phyloP scores from a whole-genome alignment of 2,329 filamentous ascomycete species.

The Trichophyton schoenleinii region DNA sequence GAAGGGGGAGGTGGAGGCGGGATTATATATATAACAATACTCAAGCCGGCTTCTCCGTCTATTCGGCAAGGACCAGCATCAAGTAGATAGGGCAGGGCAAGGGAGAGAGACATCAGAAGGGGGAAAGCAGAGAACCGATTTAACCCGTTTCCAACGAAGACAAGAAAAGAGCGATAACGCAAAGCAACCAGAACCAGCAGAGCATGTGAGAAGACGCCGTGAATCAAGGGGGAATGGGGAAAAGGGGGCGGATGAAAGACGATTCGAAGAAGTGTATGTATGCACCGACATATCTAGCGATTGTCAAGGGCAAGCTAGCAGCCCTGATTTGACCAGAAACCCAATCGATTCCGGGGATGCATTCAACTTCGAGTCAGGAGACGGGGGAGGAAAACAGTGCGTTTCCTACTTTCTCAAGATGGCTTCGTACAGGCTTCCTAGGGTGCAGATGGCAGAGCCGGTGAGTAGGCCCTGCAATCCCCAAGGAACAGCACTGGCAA shows the following conservation, averaged over 20 bases:
- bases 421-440: constrained; percentile 36
- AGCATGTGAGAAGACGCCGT: background rate
- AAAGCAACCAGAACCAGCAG: background rate
- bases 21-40: constrained; percentile 4
- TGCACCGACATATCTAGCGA: background rate
- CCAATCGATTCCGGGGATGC: background rate
- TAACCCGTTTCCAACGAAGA: background rate
- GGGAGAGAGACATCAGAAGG: background rate
- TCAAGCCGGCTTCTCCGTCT: background rate
- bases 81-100: background rate
- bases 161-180: background rate
- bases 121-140: background rate
- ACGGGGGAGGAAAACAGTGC: background rate
- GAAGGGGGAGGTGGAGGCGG: background rate
- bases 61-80: background rate
- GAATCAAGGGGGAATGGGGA: background rate
- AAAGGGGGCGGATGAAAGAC: background rate
- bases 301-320: background rate
- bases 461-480: constrained; percentile 30
- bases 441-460: constrained; percentile 29
- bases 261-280: background rate
- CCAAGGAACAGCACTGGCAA: constrained; percentile 29
- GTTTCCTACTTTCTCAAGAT: constrained; percentile 27
- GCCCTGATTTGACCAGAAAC: background rate
- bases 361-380: background rate